Conservation (phyloP, 1,284 basidiomycete genomes). For the Golubevia sp. region DNA sequence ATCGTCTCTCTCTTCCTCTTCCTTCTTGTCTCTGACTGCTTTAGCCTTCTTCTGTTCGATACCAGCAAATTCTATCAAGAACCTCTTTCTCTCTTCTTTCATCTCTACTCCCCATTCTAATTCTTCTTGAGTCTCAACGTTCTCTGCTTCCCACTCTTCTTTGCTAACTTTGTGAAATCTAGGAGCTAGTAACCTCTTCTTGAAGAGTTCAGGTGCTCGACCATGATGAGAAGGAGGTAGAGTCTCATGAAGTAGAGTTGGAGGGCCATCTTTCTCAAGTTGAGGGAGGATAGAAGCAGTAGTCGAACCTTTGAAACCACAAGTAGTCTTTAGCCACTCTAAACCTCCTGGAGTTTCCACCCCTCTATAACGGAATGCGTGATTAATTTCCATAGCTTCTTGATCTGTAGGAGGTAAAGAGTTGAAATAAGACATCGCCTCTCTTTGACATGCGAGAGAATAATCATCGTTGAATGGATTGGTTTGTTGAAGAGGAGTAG, state of each 20-base stretch:
- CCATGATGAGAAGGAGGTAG: not conserved
- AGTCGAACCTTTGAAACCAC: not conserved
- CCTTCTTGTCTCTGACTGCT: not conserved
- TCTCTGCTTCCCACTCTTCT: slow-evolving; percentile 38
- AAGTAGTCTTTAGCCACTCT: not conserved
- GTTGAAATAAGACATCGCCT: no score
- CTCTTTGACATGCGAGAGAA: not conserved
- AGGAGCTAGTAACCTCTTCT: slow-evolving; percentile 37
- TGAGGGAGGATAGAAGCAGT: not conserved
- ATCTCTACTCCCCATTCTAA: slow-evolving; percentile 50
- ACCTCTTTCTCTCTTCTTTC: slow-evolving; percentile 44
- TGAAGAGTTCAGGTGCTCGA: slow-evolving; percentile 20
- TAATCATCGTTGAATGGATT: slow-evolving; percentile 53
- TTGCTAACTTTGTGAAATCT: slow-evolving; percentile 16
- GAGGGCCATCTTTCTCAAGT: not conserved
- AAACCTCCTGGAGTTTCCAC: not conserved
- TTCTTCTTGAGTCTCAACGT: slow-evolving; percentile 52
- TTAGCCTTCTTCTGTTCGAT: not conserved
- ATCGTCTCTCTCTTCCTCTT: not conserved
- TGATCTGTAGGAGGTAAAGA: no score
- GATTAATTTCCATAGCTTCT: no score
- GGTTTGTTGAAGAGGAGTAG: slow-evolving; percentile 6
- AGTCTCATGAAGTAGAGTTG: not conserved
- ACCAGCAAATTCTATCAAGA: slow-evolving; percentile 35
- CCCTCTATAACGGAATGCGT: not conserved